A percentile compares a stretch with the other conserved stretches of the same genome.
Evolutionary conservation across 805 yeast genomes (phyloP).

Genomic region (Saccharomycopsis synnaedendra): DNA sequence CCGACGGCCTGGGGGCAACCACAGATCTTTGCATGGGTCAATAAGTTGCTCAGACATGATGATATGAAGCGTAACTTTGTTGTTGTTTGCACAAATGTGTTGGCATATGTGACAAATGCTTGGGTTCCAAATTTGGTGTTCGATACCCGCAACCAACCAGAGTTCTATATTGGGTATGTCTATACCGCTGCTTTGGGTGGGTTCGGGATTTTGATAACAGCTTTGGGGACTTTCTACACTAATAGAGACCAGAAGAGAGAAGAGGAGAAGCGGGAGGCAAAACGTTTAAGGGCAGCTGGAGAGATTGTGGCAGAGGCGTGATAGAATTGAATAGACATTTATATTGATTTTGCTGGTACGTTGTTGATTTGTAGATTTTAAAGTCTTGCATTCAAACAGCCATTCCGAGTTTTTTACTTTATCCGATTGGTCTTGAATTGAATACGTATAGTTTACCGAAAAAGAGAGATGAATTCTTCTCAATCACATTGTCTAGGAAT

Average conservation of each 20-base stretch:
- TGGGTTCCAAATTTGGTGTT: slow-evolving; percentile 30
- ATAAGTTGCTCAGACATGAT: slow-evolving; percentile 29
- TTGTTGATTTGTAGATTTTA: too few relatives aligned
- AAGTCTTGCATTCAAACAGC: too few relatives aligned
- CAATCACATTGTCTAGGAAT: too few relatives aligned
- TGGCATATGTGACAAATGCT: slow-evolving; percentile 31
- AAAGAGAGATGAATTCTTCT: too few relatives aligned
- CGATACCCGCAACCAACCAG: slow-evolving; percentile 24
- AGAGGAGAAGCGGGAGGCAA: background rate
- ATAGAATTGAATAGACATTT: too few relatives aligned
- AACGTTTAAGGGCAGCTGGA: too few relatives aligned
- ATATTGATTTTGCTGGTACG: too few relatives aligned
- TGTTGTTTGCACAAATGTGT: slow-evolving; percentile 29
- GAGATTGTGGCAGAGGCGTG: too few relatives aligned
- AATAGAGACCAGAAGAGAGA: slow-evolving; percentile 17
- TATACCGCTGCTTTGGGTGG: slow-evolving; percentile 25
- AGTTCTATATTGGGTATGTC: slow-evolving; percentile 25
- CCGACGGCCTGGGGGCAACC: slow-evolving; percentile 46
- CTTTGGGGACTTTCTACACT: slow-evolving; percentile 18
- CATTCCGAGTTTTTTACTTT: too few relatives aligned
- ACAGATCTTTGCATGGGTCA: slow-evolving; percentile 45
- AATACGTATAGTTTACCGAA: too few relatives aligned
- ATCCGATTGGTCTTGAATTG: too few relatives aligned
- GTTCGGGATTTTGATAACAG: slow-evolving; percentile 23
- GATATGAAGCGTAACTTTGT: slow-evolving; percentile 26